Evolutionary conservation across 805 yeast species (phyloP), one percentile per base, ranked within the genome.

Genomic region (Jamesozyma jinghongensis): DNA sequence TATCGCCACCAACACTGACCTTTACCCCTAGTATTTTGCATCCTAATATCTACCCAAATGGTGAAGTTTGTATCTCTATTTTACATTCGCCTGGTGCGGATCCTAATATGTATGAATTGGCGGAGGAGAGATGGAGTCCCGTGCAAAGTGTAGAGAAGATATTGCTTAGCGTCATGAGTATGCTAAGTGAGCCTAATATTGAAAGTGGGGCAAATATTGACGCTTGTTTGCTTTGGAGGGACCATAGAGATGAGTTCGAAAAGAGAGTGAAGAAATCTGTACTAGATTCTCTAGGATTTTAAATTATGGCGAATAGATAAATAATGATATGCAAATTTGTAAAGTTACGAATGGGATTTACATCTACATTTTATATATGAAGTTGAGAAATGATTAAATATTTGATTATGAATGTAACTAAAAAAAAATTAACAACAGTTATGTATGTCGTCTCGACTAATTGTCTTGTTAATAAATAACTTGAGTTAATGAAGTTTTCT

Each of bases 61-160:
- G 98, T 3, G 85, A 85, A 19, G 98, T 92, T 3, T 92, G 98
- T 62, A 92, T 92, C 38, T 85, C 95, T 13, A 92, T 92, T 37
- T 69, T 92, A 49, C 98, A 92, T 59, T 79, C 96, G 1, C 95
- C 97, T 1, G 98, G 98, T 10, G 95, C 88, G 52, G 98, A 92
- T 62, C 97, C 98, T 17, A 77, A 87, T 60, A 87, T 82, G 72
- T 92, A 92, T 64, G 98, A 92, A 62, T 65, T 85, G 25, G 95
- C 97, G 0, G 94, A 88, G 52, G 98, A 92, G 65, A 70, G 98
- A 49, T 92, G 98, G 98, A 84, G 94, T 5, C 98, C 98, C 0
- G 88, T 92, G 25, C 98, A 92, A 61, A 84, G 94, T 57, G 88
- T 92, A n/a, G 98, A 92, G 65, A 92, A 92, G 72, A 92, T 92